phyloP scores from a whole-genome alignment of 768 basidiomycete genomes.

The Lactifluus volemus region DNA sequence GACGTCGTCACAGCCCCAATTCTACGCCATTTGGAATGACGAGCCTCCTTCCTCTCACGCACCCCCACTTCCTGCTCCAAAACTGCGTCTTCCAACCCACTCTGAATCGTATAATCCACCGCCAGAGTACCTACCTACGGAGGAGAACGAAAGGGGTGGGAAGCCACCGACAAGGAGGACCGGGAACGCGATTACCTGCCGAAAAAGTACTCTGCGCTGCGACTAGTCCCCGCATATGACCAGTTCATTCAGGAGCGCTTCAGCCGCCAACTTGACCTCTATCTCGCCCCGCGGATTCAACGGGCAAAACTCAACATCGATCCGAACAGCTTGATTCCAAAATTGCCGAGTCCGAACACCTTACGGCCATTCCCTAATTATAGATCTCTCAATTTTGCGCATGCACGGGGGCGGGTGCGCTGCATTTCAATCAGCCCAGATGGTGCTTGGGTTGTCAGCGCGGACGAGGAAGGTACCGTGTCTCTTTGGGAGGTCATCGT shows the following conservation, averaged over 20 bases:
- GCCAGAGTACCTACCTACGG: slow-evolving; percentile 87
- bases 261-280: slow-evolving; percentile 88
- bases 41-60: slow-evolving; percentile 62
- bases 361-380: slow-evolving; percentile 93
- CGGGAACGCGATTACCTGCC: slow-evolving; percentile 85
- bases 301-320: slow-evolving; percentile 85
- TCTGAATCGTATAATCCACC: slow-evolving; percentile 99
- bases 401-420: slow-evolving; percentile 59
- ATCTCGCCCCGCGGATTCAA: slow-evolving; percentile 90
- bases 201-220: slow-evolving; percentile 73
- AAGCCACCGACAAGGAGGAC: slow-evolving; percentile 77
- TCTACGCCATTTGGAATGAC: slow-evolving; percentile 88
- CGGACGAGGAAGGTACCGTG: slow-evolving; percentile 81
- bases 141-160: slow-evolving; percentile 79
- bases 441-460: slow-evolving; percentile 86
- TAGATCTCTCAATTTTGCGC: slow-evolving; percentile 60
- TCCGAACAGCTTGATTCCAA: slow-evolving; percentile 84
- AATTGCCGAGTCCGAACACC: slow-evolving; percentile 86
- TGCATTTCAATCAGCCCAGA: slow-evolving; percentile 77
- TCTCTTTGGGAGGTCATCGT: slow-evolving; percentile 89
- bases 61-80: slow-evolving; percentile 90
- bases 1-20: slow-evolving; percentile 51
- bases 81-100: slow-evolving; percentile 79
- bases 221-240: slow-evolving; percentile 87
- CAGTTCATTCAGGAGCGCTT: slow-evolving; percentile 92